These are phyloP conservation scores for Ulmus americana DNA, from an alignment of 331 rosid species.

Conservation along the genomic window DNA sequence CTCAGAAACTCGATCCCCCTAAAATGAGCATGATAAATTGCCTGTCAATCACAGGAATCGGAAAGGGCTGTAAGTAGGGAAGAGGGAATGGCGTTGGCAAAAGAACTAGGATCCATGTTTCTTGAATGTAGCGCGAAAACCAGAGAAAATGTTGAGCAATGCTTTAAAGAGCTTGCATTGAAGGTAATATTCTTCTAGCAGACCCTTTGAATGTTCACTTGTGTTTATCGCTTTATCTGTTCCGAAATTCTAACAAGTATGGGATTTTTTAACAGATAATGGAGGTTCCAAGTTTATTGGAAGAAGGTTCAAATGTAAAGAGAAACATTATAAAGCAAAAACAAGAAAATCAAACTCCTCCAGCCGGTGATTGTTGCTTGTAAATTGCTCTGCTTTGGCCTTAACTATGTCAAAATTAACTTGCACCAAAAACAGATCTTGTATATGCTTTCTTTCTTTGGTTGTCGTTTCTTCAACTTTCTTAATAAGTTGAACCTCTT, in stretches of 20 bases:
- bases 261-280: conserved; percentile 48
- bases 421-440: conserved; percentile 33
- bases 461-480: conserved; percentile 26
- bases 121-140: conserved; percentile 95
- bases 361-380: conserved; percentile 53
- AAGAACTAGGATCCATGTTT: conserved; percentile 72
- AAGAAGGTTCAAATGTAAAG: conserved; percentile 80
- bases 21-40: no score
- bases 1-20: no score
- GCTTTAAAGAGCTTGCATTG: conserved; percentile 92
- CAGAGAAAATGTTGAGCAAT: conserved; percentile 81
- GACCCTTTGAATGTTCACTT: neutral
- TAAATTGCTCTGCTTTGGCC: conserved; percentile 23
- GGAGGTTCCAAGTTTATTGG: conserved; percentile 87
- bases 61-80: conserved; percentile 85
- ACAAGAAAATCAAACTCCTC: conserved; percentile 48
- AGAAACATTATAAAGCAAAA: conserved; percentile 68
- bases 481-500: conserved; percentile 26
- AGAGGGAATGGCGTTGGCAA: conserved; percentile 82
- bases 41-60: conserved; percentile 48
- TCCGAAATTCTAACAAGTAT: conserved; percentile 11
- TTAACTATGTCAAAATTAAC: conserved; percentile 22
- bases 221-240: neutral
- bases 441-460: conserved; percentile 43
- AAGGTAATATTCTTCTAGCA: conserved; percentile 49